Evolutionary conservation across 176 grass and related monocot genomes (phyloP), one percentile per base, ranked within the genome.

Genomic region (Aegilops umbellulata): DNA sequence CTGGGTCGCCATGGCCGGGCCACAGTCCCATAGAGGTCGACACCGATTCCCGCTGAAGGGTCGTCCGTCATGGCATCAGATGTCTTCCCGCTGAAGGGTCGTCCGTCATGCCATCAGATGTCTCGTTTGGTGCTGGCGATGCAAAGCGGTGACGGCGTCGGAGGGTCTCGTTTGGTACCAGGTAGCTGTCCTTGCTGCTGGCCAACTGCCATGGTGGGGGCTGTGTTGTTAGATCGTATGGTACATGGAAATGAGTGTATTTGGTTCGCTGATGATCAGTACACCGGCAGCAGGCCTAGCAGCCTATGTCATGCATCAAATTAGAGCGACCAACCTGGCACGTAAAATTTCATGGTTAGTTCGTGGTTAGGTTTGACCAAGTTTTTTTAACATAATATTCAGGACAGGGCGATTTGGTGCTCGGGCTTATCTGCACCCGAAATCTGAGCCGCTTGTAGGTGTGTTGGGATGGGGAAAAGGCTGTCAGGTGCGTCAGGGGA

Each of bases 141-240:
- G 55, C 24, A 4, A 69, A 63, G 24, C 6, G 11, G 24, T 12
- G 60, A 77, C 7, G 34, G 24, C 24, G 20, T 8, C 10, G 11
- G 5, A 32, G 4, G 13, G 23, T 8, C 36, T 24, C 23, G 71
- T 51, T 51, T 47, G 82, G 34, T 74, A 41, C 41, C 5, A 36
- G 61, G 62, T 78, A 38, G 74, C 29, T 84, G 29, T 84, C 82
- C 23, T 62, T 62, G 23, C 60, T 29, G 23, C 60, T 42, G 35
- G 19, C 77, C n/a, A 80, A 65, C 77, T 19, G 8, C 15, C 23
- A 10, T 65, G 42, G 20, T 6, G 60, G 30, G 30, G 22, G 22
- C 47, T 32, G 58, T 23, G 4, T 7, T 39, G 30, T 71, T 49
- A 82, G 66, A 68, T 15, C 0, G 12, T 14, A 15, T 36, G 65